A percentile compares a stretch with the other conserved stretches of the same genome.
Conservation (phyloP, 148 eudicot species). For the Arbutus unedo region DNA sequence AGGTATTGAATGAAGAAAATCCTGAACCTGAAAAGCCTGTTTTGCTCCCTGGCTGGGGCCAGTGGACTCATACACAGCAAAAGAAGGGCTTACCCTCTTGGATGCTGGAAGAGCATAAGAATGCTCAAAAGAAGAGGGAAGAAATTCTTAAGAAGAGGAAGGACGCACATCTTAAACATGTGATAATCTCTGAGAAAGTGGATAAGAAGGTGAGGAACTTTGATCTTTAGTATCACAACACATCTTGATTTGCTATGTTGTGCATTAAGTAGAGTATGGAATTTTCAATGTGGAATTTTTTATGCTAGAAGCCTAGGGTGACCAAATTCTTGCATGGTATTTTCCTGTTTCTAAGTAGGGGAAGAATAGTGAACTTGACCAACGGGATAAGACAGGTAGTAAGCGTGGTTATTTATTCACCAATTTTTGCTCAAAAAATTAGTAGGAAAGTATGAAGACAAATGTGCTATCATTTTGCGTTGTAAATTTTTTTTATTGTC, state of each 20-base stretch:
- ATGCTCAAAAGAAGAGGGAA: slow-evolving; percentile 69
- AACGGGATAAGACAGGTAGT: no score
- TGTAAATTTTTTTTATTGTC: neutral
- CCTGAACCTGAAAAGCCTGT: slow-evolving; percentile 92
- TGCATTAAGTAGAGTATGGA: neutral
- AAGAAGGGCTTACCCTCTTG: slow-evolving; percentile 83
- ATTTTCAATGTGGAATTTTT: neutral
- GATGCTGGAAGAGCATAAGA: slow-evolving; percentile 74
- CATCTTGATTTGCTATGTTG: neutral
- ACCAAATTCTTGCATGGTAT: neutral
- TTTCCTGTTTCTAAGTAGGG: neutral
- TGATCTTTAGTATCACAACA: neutral
- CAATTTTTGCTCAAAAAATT: neutral
- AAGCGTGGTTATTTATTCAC: neutral
- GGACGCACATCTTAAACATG: slow-evolving; percentile 76
- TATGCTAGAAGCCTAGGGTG: neutral
- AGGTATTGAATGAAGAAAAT: slow-evolving; percentile 68
- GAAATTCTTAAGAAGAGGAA: slow-evolving; percentile 78
- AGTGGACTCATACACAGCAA: slow-evolving; percentile 76
- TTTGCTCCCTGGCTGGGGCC: slow-evolving; percentile 95
- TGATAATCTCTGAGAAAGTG: slow-evolving; percentile 78
- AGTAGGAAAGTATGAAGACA: neutral
- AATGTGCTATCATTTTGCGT: neutral
- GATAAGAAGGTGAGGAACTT: slow-evolving; percentile 73
- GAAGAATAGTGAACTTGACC: neutral